phyloP scores from a whole-genome alignment of 73 alveolate species.

The Paramecium biaurelia region DNA sequence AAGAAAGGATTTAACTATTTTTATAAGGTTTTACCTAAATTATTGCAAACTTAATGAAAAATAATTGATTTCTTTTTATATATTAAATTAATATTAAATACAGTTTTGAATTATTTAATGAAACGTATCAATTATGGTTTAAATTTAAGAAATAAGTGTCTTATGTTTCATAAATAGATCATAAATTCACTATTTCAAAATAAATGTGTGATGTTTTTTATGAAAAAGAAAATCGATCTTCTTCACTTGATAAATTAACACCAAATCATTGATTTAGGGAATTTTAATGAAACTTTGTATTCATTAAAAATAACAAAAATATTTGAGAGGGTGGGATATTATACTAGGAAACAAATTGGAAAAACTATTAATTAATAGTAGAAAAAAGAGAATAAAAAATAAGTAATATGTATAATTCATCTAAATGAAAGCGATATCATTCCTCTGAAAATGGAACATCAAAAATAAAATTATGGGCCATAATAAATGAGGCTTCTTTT shows the following conservation, averaged over 20 bases:
- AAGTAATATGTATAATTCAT: not conserved
- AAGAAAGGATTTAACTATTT: not conserved
- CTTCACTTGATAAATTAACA: too few relatives aligned
- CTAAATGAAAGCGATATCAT: not conserved
- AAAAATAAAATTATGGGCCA: slow-evolving; percentile 74
- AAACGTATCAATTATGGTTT: not conserved
- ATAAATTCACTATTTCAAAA: not conserved
- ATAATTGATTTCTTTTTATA: not conserved
- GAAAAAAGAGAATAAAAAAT: not conserved
- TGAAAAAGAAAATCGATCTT: too few relatives aligned
- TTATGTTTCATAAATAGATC: not conserved
- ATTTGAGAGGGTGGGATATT: not conserved
- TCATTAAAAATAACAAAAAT: too few relatives aligned
- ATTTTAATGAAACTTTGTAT: too few relatives aligned
- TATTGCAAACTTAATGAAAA: not conserved
- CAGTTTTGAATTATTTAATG: not conserved
- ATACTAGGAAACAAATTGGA: not conserved
- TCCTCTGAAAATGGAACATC: slow-evolving; percentile 8
- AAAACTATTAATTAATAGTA: not conserved
- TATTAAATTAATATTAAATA: not conserved
- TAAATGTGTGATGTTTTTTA: not conserved
- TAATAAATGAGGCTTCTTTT: slow-evolving; percentile 74
- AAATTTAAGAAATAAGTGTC: not conserved
- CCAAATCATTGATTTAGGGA: too few relatives aligned
- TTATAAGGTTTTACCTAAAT: not conserved